Evolutionary conservation across 176 grass and related monocot genomes (phyloP).

Genomic region (Phoenix roebelenii): DNA sequence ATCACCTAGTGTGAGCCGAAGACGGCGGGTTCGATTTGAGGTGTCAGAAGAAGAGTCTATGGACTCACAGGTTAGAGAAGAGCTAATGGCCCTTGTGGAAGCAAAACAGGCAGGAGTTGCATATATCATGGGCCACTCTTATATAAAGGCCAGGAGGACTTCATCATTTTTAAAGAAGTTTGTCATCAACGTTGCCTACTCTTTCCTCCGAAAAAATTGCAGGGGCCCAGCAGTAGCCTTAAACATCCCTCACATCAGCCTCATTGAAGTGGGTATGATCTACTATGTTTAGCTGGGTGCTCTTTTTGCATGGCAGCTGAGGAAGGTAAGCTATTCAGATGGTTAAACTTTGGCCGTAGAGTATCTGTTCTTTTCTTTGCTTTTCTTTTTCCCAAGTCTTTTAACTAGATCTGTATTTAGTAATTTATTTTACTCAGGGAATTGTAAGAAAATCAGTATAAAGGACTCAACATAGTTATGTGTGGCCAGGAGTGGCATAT

Average conservation of each 20-base stretch:
- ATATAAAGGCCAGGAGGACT: conserved; percentile 86
- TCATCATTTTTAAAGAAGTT: conserved; percentile 77
- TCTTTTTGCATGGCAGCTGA: background rate
- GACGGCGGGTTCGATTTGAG: conserved; percentile 53
- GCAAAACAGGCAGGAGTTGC: conserved; percentile 84
- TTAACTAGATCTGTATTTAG: too few relatives aligned
- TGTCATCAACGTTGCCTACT: conserved; percentile 81
- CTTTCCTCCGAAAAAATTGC: conserved; percentile 92
- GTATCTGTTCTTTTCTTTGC: too few relatives aligned
- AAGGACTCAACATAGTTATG: too few relatives aligned
- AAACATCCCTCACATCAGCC: conserved; percentile 92
- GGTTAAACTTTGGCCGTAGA: too few relatives aligned
- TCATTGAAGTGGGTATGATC: conserved; percentile 99
- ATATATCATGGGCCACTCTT: conserved; percentile 90
- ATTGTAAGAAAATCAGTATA: too few relatives aligned
- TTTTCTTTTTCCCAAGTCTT: too few relatives aligned
- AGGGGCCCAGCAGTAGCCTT: conserved; percentile 77
- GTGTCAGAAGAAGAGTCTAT: conserved; percentile 29
- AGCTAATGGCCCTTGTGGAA: conserved; percentile 56
- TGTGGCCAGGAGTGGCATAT: too few relatives aligned
- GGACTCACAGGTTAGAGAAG: conserved; percentile 68
- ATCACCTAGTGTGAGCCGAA: conserved; percentile 31
- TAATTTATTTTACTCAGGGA: too few relatives aligned
- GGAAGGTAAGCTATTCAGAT: background rate
- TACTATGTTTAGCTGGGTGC: conserved; percentile 59